Evolutionary conservation across 305 asterid genomes (phyloP), one percentile per base, ranked within the genome.

Genomic region (Fraxinus nigra): DNA sequence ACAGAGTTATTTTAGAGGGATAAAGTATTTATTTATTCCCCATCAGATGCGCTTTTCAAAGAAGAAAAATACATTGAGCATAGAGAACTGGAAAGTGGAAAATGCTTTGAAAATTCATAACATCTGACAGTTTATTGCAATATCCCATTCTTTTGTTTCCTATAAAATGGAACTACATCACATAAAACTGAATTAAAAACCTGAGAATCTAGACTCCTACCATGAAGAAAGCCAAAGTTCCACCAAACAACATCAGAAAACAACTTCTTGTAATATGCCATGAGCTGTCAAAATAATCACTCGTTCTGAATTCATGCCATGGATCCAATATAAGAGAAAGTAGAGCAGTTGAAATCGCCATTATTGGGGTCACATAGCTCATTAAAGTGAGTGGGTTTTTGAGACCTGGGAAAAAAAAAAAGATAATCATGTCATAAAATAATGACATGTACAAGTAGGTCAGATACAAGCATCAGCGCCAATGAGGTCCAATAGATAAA

Each of bases 221-320:
- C 99, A 97, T 97, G 89, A 97, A 92, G 90, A 97, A 97, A 83
- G 99, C 98, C 79, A 97, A 89, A 83, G 97, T 87, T 81, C 99
- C 99, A 85, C 99, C 99, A 70, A 97, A 92, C 85, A 97, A 84
- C 99, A 97, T 93, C 85, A 97, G 92, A 87, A 93, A 91, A 89
- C 95, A 86, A 87, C 99, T 97, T 87, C 95, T 88, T 74, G 75
- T 40, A 34, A 91, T 90, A 85, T 94, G 93, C 96, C 98, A 86
- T 54, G 97, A 89, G 90, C 94, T 94, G 91, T 93, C 87, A 81
- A 97, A 97, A 88, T 97, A 95, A 83, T 82, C 83, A 73, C 86
- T 91, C 24, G 32, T 79, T 86, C 88, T 90, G 86, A 97, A 92
- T 79, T 93, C 97, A 79, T 87, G 82, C 99, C 99, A 97, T 54